phyloP scores from a whole-genome alignment of 2,329 filamentous ascomycete species.

The Fonsecaea multimorphosa region DNA sequence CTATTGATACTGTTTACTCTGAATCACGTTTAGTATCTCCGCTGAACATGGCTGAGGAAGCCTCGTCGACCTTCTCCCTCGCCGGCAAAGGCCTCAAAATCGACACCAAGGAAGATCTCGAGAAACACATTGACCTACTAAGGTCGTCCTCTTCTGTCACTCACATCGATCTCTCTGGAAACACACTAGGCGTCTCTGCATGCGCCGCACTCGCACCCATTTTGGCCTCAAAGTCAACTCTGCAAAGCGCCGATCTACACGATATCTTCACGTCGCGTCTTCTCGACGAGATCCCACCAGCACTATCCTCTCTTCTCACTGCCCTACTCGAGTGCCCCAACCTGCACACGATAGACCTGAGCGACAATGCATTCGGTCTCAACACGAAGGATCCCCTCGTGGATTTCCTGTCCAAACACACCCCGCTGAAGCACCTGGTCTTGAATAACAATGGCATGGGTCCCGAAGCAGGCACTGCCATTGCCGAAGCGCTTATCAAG shows the following conservation, averaged over 20 bases:
- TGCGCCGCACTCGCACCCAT: slow-evolving; percentile 84
- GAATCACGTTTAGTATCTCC: not conserved
- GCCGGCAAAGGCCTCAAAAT: slow-evolving; percentile 93
- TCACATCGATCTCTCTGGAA: slow-evolving; percentile 85
- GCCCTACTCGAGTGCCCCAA: slow-evolving; percentile 84
- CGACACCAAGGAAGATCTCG: slow-evolving; percentile 83
- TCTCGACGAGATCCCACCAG: slow-evolving; percentile 89
- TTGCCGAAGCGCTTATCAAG: slow-evolving; percentile 83
- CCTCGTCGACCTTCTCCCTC: slow-evolving; percentile 72
- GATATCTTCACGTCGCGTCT: slow-evolving; percentile 98
- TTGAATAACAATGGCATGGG: slow-evolving; percentile 98
- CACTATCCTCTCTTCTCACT: slow-evolving; percentile 82
- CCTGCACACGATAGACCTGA: slow-evolving; percentile 90
- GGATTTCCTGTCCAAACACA: slow-evolving; percentile 85
- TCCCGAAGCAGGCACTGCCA: slow-evolving; percentile 83
- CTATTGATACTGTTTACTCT: not conserved
- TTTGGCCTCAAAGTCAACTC: slow-evolving; percentile 79
- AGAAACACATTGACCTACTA: slow-evolving; percentile 79
- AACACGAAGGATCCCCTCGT: slow-evolving; percentile 93
- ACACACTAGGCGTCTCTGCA: slow-evolving; percentile 89
- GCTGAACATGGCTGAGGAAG: slow-evolving; percentile 24
- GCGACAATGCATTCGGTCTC: slow-evolving; percentile 96
- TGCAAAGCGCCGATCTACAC: slow-evolving; percentile 84
- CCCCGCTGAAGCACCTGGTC: slow-evolving; percentile 89
- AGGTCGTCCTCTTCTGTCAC: slow-evolving; percentile 71